Percentiles rank a stretch among this genome's conserved stretches.
These are phyloP conservation scores for Plectranthus barbatus DNA, from an alignment of 257 asterid genomes.

Conservation along the genomic window DNA sequence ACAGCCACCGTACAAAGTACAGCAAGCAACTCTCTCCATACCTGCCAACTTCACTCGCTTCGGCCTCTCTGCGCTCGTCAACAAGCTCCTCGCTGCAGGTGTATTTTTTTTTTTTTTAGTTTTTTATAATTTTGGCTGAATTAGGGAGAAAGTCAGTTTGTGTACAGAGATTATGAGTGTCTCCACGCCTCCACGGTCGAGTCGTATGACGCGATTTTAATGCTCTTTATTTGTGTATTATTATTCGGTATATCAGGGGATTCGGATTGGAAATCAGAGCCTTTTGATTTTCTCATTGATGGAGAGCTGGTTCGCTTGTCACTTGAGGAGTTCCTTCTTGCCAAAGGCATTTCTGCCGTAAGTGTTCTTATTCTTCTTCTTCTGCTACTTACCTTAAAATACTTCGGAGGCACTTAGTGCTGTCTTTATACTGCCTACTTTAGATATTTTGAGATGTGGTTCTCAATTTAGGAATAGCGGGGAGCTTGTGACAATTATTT, in stretches of 20 bases:
- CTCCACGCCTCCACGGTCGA: neutral
- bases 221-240: neutral
- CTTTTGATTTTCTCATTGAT: slow-evolving; percentile 84
- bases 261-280: slow-evolving; percentile 61
- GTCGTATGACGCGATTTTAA: neutral
- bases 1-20: slow-evolving; percentile 40
- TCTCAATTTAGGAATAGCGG: neutral
- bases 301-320: slow-evolving; percentile 89
- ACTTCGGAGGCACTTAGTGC: neutral
- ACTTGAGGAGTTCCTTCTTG: slow-evolving; percentile 85
- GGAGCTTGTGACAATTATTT: neutral
- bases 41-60: slow-evolving; percentile 67
- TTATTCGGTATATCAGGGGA: slow-evolving; percentile 30
- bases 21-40: slow-evolving; percentile 53
- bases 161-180: neutral
- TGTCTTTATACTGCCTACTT: neutral
- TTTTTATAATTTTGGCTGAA: neutral
- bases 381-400: neutral
- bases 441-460: neutral
- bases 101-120: neutral
- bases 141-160: neutral
- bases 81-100: slow-evolving; percentile 62
- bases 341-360: slow-evolving; percentile 88
- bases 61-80: slow-evolving; percentile 64
- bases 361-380: slow-evolving; percentile 5